phyloP scores from a whole-genome alignment of 164 flowering plant genomes.

The Malania oleifera region DNA sequence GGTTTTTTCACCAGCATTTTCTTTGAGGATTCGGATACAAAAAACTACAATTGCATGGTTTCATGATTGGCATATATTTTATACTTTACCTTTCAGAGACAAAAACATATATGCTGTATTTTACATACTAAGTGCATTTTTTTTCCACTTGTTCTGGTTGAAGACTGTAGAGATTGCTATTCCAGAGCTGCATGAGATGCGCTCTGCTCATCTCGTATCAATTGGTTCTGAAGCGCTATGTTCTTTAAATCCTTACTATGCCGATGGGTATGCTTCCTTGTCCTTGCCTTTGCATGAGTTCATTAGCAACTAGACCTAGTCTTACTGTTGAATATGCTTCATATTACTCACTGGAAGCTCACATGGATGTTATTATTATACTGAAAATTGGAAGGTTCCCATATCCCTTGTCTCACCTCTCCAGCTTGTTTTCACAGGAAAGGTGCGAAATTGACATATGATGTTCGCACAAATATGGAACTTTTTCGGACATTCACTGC shows the following conservation, averaged over 20 bases:
- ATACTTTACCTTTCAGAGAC: too few relatives aligned
- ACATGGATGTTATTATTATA: too few relatives aligned
- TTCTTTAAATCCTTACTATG: constrained; percentile 52
- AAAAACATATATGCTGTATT: too few relatives aligned
- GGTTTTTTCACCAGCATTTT: too few relatives aligned
- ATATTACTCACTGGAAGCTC: not conserved
- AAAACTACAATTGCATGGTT: not conserved
- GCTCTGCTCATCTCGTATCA: constrained; percentile 81
- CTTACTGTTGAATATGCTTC: not conserved
- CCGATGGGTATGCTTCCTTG: constrained; percentile 59
- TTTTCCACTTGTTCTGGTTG: constrained; percentile 6
- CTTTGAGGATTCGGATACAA: too few relatives aligned
- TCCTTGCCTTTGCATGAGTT: constrained; percentile 3
- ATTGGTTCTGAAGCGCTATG: constrained; percentile 73
- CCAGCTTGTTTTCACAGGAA: constrained; percentile 36
- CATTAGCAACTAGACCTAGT: not conserved
- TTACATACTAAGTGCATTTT: constrained; percentile 57
- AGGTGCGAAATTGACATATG: constrained; percentile 45
- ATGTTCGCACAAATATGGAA: constrained; percentile 73
- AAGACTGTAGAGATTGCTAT: constrained; percentile 73
- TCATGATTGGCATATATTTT: not conserved
- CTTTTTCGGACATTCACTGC: constrained; percentile 71
- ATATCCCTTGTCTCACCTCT: not conserved
- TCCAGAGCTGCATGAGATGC: constrained; percentile 90
- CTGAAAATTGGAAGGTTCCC: not conserved